These are phyloP conservation scores for Fusarium vanettenii DNA, from an alignment of 2,329 filamentous ascomycete genomes.

Conservation along the genomic window DNA sequence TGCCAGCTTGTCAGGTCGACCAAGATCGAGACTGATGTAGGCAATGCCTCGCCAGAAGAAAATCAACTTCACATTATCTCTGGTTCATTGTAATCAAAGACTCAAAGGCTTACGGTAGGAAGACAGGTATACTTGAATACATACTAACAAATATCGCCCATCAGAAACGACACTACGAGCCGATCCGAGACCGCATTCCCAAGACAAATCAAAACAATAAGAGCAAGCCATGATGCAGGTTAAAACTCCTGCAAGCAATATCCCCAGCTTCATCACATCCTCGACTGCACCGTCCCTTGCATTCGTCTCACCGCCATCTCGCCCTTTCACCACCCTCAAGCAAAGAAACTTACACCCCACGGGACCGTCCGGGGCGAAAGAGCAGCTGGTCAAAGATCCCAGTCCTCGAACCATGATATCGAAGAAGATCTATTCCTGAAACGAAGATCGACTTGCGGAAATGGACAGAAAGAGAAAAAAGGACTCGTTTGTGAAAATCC, in stretches of 20 bases:
- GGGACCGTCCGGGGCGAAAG: neutral
- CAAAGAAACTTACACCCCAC: neutral
- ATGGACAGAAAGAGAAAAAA: neutral
- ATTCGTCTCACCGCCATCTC: constrained; percentile 21
- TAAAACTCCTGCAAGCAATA: neutral
- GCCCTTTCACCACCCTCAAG: too few relatives aligned
- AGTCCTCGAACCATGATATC: neutral
- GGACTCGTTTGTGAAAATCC: neutral
- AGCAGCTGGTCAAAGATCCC: neutral
- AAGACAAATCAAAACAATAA: neutral
- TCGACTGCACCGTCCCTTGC: constrained; percentile 11
- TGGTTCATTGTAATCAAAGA: neutral
- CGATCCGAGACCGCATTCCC: neutral
- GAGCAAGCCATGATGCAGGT: neutral
- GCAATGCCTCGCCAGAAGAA: neutral
- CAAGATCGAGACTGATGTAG: neutral
- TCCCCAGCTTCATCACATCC: neutral
- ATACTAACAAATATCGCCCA: neutral
- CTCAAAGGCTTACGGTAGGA: neutral
- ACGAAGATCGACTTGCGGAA: neutral
- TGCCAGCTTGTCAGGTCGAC: neutral
- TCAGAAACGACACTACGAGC: neutral
- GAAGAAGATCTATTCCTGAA: constrained; percentile 15
- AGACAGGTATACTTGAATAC: neutral
- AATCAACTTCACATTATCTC: neutral